Percentiles rank a stretch among this genome's conserved stretches.
Conservation (phyloP, 2,329 filamentous ascomycete species). For the Colletotrichum tofieldiae region DNA sequence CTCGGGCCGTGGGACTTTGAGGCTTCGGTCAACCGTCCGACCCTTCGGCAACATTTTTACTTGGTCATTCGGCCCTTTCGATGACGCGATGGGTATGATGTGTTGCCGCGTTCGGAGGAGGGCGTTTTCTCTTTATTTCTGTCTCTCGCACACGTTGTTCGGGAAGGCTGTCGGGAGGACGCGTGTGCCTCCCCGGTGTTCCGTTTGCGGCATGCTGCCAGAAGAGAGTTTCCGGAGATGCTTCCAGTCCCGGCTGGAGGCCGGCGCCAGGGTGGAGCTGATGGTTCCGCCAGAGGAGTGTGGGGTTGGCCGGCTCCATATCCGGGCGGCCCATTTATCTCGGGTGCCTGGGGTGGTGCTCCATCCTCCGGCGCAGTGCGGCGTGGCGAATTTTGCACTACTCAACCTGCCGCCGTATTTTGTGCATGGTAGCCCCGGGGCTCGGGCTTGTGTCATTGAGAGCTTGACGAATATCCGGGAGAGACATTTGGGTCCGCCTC, state of each 20-base stretch:
- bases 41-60: neutral
- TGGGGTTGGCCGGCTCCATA: neutral
- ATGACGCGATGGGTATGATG: neutral
- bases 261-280: neutral
- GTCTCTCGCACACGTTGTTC: neutral
- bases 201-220: too few species aligned
- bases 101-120: neutral
- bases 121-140: neutral
- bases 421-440: neutral
- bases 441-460: neutral
- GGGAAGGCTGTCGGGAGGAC: neutral
- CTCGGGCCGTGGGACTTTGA: neutral
- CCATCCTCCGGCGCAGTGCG: neutral
- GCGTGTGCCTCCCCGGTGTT: neutral
- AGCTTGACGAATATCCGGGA: neutral
- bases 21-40: conserved; percentile 1
- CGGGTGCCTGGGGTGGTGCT: neutral
- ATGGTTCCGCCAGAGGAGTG: neutral
- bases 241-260: neutral
- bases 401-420: neutral
- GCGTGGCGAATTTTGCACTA: neutral
- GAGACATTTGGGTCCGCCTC: neutral
- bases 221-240: neutral
- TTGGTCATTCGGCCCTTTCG: neutral
- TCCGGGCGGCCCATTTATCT: neutral